Evolutionary conservation across 2,329 filamentous ascomycete genomes (phyloP).

Genomic region (Penicillium brasilianum): DNA sequence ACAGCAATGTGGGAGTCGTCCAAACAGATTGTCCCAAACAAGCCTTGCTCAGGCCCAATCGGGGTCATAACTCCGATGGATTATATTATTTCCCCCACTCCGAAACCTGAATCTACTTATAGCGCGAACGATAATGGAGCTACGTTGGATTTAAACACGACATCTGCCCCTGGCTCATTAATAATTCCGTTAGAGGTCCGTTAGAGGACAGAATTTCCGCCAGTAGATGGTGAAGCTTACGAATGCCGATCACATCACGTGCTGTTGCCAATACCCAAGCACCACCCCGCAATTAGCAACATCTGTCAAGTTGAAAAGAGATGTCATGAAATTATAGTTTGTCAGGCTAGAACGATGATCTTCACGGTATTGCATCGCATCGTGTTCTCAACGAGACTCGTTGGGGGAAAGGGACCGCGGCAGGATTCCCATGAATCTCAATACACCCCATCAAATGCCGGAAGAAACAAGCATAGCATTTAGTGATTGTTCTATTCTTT

Average conservation of each 20-base stretch:
- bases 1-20: background rate
- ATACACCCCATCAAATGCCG: background rate
- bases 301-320: background rate
- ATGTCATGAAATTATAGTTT: background rate
- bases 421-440: background rate
- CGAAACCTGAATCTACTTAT: slow-evolving; percentile 12
- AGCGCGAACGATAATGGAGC: background rate
- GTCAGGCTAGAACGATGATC: background rate
- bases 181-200: slow-evolving; percentile 2
- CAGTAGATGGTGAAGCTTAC: background rate
- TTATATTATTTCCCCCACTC: slow-evolving; percentile 5
- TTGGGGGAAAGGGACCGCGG: background rate
- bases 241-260: background rate
- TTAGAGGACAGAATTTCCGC: background rate
- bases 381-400: background rate
- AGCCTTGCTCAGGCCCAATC: slow-evolving; percentile 4
- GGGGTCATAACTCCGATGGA: slow-evolving; percentile 8
- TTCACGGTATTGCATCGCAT: background rate
- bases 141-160: background rate
- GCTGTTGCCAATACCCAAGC: background rate
- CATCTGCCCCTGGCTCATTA: slow-evolving; percentile 2
- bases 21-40: slow-evolving; percentile 11
- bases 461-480: background rate
- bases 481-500: background rate
- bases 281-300: background rate